These are phyloP conservation scores for Solanum ahanhuiri DNA, from an alignment of 257 asterid genomes.

Conservation along the genomic window DNA sequence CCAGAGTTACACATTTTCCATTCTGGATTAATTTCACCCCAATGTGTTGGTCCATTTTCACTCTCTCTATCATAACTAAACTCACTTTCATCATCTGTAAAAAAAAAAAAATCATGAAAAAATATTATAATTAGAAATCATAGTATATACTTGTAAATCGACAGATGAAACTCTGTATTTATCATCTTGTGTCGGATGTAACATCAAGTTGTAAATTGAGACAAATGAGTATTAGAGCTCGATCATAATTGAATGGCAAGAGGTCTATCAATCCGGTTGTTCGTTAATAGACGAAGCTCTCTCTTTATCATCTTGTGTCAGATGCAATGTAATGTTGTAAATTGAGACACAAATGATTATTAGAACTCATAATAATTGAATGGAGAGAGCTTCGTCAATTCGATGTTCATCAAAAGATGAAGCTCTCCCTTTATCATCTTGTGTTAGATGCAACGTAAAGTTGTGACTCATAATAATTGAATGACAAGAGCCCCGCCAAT, in stretches of 20 bases:
- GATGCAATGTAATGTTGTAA: neutral
- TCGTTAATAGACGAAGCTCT: neutral
- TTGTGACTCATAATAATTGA: no score
- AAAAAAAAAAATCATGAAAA: neutral
- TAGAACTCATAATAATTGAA: no score
- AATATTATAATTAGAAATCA: neutral
- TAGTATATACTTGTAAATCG: neutral
- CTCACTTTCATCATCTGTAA: constrained; percentile 56
- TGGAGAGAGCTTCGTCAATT: no score
- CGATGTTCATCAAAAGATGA: no score
- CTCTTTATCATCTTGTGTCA: neutral
- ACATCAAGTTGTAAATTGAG: neutral
- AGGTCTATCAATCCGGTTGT: neutral
- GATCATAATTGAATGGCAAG: neutral
- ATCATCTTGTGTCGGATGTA: neutral
- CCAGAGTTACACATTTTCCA: constrained; percentile 58
- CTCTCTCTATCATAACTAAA: constrained; percentile 46
- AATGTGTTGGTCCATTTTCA: constrained; percentile 45
- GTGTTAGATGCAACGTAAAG: neutral
- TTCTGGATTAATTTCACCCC: constrained; percentile 61
- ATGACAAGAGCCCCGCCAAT: no score
- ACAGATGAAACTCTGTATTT: neutral
- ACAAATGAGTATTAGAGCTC: neutral
- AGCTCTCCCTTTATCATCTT: neutral
- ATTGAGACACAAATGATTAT: no score